Conservation (phyloP, 2,329 filamentous ascomycete genomes). For the Sordariomycetes sp. region DNA sequence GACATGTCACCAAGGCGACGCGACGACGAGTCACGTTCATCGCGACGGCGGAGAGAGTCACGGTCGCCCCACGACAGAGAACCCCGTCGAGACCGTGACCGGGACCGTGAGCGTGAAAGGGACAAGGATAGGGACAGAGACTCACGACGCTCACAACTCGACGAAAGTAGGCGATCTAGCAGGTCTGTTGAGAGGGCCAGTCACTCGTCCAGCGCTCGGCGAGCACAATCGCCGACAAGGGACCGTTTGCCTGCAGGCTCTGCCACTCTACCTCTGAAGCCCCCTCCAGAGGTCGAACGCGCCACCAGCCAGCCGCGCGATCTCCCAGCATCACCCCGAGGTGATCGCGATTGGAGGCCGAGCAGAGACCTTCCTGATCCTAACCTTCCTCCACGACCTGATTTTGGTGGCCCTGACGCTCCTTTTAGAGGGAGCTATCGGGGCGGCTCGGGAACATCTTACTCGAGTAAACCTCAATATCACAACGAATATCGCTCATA, state of each 20-base stretch:
- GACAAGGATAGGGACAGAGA: too few relatives aligned
- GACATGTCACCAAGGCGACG: slow-evolving; percentile 15
- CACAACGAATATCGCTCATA: slow-evolving; percentile 25
- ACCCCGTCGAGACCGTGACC: neutral
- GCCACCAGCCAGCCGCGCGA: neutral
- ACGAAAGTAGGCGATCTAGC: too few relatives aligned
- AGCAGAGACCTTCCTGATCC: slow-evolving; percentile 15
- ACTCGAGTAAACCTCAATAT: slow-evolving; percentile 26
- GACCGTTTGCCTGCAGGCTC: too few relatives aligned
- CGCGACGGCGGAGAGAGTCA: slow-evolving; percentile 15
- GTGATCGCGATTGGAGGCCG: slow-evolving; percentile 15
- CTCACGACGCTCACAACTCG: too few relatives aligned
- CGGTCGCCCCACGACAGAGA: slow-evolving; percentile 2
- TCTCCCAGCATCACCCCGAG: slow-evolving; percentile 11
- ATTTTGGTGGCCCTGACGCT: slow-evolving; percentile 43
- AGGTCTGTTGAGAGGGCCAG: too few relatives aligned
- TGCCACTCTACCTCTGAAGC: too few relatives aligned
- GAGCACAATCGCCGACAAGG: too few relatives aligned
- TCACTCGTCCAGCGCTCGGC: too few relatives aligned
- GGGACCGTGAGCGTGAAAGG: too few relatives aligned
- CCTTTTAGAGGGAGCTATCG: slow-evolving; percentile 31
- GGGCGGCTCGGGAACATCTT: slow-evolving; percentile 28
- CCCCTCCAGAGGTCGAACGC: neutral
- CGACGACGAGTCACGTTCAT: slow-evolving; percentile 11
- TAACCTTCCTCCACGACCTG: slow-evolving; percentile 35